phyloP scores from a whole-genome alignment of 2,329 filamentous ascomycete genomes.

The Apiospora sp. region DNA sequence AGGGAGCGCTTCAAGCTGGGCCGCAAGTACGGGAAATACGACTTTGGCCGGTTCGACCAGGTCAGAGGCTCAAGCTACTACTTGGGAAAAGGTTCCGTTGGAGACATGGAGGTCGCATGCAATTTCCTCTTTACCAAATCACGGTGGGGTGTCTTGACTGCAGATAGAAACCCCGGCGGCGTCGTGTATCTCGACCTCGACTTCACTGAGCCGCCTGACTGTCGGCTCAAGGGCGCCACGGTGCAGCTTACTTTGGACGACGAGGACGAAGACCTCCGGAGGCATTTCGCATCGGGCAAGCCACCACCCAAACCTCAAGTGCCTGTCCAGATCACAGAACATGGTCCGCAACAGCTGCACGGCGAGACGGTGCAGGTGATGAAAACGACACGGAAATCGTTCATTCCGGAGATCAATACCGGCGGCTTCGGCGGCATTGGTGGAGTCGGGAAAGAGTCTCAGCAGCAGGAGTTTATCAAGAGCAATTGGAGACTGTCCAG shows the following conservation, averaged over 20 bases:
- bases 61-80: constrained; percentile 30
- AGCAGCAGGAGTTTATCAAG: constrained; percentile 23
- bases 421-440: constrained; percentile 33
- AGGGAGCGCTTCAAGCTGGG: neutral
- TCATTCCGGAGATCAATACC: constrained; percentile 33
- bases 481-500: neutral
- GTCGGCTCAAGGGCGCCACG: constrained; percentile 36
- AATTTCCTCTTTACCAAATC: constrained; percentile 40
- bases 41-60: constrained; percentile 37
- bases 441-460: constrained; percentile 34
- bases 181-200: constrained; percentile 40
- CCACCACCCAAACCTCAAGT: neutral
- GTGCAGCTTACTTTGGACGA: constrained; percentile 39
- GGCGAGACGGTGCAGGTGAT: constrained; percentile 29
- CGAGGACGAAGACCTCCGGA: constrained; percentile 33
- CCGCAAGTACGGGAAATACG: constrained; percentile 35
- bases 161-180: constrained; percentile 34
- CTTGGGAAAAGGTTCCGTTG: constrained; percentile 33
- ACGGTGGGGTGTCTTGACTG: constrained; percentile 38
- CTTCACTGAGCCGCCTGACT: constrained; percentile 37
- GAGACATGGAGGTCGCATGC: constrained; percentile 38
- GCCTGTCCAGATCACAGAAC: constrained; percentile 37
- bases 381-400: constrained; percentile 23
- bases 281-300: constrained; percentile 8
- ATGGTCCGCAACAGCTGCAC: constrained; percentile 36